phyloP scores from a whole-genome alignment of 1,284 basidiomycete genomes.

The Apiotrichum siamense region DNA sequence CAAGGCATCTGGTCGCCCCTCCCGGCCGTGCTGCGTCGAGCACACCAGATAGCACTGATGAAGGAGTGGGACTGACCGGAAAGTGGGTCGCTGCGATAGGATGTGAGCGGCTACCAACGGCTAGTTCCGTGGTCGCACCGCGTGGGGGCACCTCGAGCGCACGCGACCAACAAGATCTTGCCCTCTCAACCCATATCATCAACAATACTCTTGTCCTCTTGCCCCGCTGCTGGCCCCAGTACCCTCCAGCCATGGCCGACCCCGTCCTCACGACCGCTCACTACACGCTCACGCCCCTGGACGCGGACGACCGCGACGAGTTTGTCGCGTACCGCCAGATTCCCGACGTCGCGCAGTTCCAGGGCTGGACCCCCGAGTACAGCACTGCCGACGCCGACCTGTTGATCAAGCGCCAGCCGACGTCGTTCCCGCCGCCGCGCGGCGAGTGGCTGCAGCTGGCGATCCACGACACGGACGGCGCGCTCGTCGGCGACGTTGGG shows the following conservation, averaged over 20 bases:
- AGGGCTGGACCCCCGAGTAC: slow-evolving; percentile 3
- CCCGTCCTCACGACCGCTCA: background rate
- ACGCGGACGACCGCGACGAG: background rate
- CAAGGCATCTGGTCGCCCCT: no score
- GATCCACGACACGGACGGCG: background rate
- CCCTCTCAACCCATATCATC: no score
- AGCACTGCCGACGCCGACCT: background rate
- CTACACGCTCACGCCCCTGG: background rate
- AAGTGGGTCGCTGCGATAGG: no score
- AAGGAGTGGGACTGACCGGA: no score
- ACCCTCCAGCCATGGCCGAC: background rate
- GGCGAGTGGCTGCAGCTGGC: slow-evolving; percentile 1
- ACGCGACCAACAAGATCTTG: no score
- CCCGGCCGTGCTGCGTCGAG: no score
- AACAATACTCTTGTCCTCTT: no score
- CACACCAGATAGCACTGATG: no score
- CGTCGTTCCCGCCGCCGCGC: background rate
- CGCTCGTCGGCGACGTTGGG: background rate
- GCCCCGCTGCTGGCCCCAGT: no score
- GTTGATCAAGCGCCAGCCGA: background rate
- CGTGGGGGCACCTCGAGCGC: no score
- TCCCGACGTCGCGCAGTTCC: background rate
- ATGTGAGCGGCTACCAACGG: no score
- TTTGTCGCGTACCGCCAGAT: slow-evolving; percentile 2
- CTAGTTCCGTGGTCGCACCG: no score